Conservation (phyloP, 768 basidiomycete species). For the Collybia sp. region DNA sequence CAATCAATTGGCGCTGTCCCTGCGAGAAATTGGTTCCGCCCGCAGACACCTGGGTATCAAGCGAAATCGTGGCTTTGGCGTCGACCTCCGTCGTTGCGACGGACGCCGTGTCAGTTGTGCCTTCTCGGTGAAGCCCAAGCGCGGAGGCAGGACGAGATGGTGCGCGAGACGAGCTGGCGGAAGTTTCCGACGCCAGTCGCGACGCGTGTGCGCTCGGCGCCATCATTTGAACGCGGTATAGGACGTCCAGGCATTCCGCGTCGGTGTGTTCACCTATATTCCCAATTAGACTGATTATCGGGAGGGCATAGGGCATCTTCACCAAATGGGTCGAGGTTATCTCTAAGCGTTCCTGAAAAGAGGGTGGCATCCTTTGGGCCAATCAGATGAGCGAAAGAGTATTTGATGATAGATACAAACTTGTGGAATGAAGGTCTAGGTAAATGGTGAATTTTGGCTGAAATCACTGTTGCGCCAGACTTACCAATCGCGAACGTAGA, state of each 20-base stretch:
- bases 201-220: slow-evolving; percentile 43
- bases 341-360: slow-evolving; percentile 76
- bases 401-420: slow-evolving; percentile 16
- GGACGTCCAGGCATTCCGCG: slow-evolving; percentile 72
- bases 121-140: slow-evolving; percentile 29
- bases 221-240: slow-evolving; percentile 79
- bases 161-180: slow-evolving; percentile 32
- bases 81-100: slow-evolving; percentile 55
- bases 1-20: slow-evolving; percentile 85
- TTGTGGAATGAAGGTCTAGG: slow-evolving; percentile 77
- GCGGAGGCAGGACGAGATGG: slow-evolving; percentile 40
- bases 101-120: slow-evolving; percentile 31
- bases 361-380: slow-evolving; percentile 55
- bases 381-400: not conserved
- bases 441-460: slow-evolving; percentile 1
- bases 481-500: slow-evolving; percentile 67
- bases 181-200: slow-evolving; percentile 14
- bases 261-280: slow-evolving; percentile 60
- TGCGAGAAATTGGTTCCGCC: slow-evolving; percentile 92
- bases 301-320: not conserved
- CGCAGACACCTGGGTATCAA: slow-evolving; percentile 80
- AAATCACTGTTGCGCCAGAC: slow-evolving; percentile 14
- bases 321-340: slow-evolving; percentile 74
- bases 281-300: not conserved
- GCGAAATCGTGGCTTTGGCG: slow-evolving; percentile 47